These are phyloP conservation scores for Deuterostichococcus epilithicus DNA, from an alignment of 139 green algal species.

Conservation along the genomic window DNA sequence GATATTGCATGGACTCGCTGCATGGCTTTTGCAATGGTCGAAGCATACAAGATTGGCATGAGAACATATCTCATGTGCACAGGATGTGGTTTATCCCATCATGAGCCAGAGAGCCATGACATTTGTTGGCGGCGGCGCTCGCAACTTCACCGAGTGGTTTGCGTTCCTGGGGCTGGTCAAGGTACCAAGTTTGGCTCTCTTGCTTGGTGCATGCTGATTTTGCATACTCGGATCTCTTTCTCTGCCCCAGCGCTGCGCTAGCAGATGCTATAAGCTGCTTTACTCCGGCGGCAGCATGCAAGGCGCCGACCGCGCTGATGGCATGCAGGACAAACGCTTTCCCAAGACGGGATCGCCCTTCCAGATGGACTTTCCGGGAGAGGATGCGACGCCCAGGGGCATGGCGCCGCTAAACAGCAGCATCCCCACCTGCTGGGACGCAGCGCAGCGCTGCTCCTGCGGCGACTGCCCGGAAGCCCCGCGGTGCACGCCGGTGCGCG, in stretches of 20 bases:
- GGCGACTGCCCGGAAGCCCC: slow-evolving; percentile 75
- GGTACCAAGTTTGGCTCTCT: too few species aligned
- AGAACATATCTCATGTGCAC: background rate
- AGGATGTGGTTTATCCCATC: slow-evolving; percentile 36
- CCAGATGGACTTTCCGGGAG: slow-evolving; percentile 70
- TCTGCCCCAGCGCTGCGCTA: too few species aligned
- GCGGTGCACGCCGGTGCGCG: slow-evolving; percentile 46
- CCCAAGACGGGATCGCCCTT: slow-evolving; percentile 58
- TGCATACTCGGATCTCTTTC: too few species aligned
- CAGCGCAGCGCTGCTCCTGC: slow-evolving; percentile 78
- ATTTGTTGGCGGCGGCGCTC: slow-evolving; percentile 78
- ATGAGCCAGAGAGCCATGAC: slow-evolving; percentile 77
- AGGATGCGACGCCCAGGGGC: slow-evolving; percentile 20
- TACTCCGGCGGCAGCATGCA: too few species aligned
- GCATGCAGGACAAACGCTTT: slow-evolving; percentile 47
- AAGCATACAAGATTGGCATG: too few species aligned
- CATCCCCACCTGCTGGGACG: slow-evolving; percentile 61
- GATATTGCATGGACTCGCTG: too few species aligned
- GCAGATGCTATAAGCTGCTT: too few species aligned
- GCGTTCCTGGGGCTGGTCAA: slow-evolving; percentile 80
- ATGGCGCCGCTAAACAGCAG: slow-evolving; percentile 44
- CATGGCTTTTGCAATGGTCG: too few species aligned
- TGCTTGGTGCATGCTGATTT: too few species aligned
- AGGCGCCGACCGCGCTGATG: too few species aligned
- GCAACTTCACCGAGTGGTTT: slow-evolving; percentile 68